phyloP scores from a whole-genome alignment of 148 eudicot genomes.

The Vaccinium macrocarpon region DNA sequence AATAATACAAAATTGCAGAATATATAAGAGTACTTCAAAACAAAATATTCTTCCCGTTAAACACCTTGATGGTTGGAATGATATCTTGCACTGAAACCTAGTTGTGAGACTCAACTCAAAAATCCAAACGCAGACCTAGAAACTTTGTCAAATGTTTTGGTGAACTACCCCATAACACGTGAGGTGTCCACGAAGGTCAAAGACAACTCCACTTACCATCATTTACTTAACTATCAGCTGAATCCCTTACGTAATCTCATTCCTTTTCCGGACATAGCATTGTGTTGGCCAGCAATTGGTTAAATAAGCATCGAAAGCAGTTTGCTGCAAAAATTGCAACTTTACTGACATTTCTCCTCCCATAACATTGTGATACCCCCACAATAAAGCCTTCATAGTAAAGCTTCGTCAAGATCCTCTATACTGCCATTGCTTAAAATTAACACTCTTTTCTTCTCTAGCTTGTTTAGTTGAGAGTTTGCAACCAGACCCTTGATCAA shows the following conservation, averaged over 20 bases:
- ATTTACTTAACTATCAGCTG: not conserved
- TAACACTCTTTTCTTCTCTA: too few species aligned
- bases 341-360: not conserved
- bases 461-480: too few species aligned
- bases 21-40: not conserved
- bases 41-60: not conserved
- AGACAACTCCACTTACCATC: not conserved
- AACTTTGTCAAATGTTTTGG: not conserved
- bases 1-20: not conserved
- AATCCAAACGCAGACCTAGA: not conserved
- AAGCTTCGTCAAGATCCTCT: not conserved
- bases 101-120: not conserved
- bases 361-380: not conserved
- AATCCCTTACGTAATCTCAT: not conserved
- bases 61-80: not conserved
- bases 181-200: not conserved
- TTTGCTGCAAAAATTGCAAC: not conserved
- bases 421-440: too few species aligned
- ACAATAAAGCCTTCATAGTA: not conserved
- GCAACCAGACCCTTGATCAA: too few species aligned
- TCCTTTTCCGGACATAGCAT: not conserved
- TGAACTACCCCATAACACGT: not conserved
- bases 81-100: constrained; percentile 4
- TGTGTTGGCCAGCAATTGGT: not conserved
- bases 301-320: not conserved